Evolutionary conservation across 1,139 yeast genomes (phyloP).

Genomic region (Debaryomycetaceae sp.): DNA sequence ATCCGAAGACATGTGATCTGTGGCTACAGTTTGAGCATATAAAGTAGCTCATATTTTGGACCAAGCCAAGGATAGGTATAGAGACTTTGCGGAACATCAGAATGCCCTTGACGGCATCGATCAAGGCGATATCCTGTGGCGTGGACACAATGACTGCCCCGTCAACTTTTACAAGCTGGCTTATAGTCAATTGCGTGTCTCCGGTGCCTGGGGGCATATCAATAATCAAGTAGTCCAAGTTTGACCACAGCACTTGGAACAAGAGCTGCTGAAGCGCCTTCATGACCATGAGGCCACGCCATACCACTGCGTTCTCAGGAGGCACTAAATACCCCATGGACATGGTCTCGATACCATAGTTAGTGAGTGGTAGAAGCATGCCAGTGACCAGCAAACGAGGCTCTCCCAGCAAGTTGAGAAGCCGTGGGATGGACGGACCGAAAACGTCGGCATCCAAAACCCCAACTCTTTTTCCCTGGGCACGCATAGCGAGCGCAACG

Average conservation of each 20-base stretch:
- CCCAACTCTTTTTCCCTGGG: conserved; percentile 51
- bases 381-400: conserved; percentile 50
- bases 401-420: conserved; percentile 55
- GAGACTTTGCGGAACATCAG: conserved; percentile 66
- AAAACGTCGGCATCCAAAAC: conserved; percentile 72
- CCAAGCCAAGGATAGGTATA: conserved; percentile 69
- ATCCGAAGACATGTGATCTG: conserved; percentile 66
- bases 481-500: conserved; percentile 50
- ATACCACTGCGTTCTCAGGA: conserved; percentile 65
- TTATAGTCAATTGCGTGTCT: conserved; percentile 72
- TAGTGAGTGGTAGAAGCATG: conserved; percentile 55
- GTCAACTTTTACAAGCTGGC: conserved; percentile 65
- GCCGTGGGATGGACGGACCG: conserved; percentile 73
- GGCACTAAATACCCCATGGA: conserved; percentile 76
- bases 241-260: conserved; percentile 73
- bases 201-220: conserved; percentile 96
- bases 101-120: conserved; percentile 75
- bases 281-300: conserved; percentile 86
- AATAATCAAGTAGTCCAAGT: conserved; percentile 58
- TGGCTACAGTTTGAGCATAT: conserved; percentile 69
- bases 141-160: conserved; percentile 81
- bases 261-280: conserved; percentile 75
- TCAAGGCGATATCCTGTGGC: conserved; percentile 76
- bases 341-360: conserved; percentile 77
- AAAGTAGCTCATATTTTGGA: conserved; percentile 75